Evolutionary conservation across 305 asterid species (phyloP).

Genomic region (Solanum hybrid): DNA sequence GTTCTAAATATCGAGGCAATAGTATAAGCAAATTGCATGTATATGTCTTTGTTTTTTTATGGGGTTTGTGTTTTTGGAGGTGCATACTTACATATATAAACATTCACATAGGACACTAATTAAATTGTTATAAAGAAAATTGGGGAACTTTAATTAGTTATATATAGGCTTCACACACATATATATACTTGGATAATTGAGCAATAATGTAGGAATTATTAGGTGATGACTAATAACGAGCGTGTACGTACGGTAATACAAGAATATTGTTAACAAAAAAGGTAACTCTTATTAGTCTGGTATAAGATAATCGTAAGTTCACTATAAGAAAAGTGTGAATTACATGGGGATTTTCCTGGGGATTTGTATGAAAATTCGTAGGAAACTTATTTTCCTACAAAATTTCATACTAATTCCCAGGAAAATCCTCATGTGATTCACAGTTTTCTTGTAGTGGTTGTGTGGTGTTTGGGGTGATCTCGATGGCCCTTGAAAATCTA

Average conservation of each 20-base stretch:
- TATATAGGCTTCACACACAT: not conserved
- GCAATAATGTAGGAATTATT: not conserved
- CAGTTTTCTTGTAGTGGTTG: not conserved
- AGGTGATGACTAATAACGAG: not conserved
- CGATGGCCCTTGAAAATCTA: not conserved
- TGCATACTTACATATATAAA: not conserved
- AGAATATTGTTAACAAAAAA: not conserved
- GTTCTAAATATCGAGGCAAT: not conserved
- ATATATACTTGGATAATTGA: not conserved
- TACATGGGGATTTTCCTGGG: too few species aligned
- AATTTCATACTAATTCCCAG: too few species aligned
- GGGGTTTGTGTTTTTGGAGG: not conserved
- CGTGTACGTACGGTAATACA: too few species aligned
- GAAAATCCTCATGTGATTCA: too few species aligned
- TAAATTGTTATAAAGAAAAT: not conserved
- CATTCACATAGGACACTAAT: not conserved
- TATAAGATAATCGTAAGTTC: not conserved
- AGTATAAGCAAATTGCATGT: not conserved
- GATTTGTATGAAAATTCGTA: too few species aligned
- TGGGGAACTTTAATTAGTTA: not conserved
- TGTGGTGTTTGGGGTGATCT: not conserved
- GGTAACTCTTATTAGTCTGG: rapidly evolving
- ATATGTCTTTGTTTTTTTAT: not conserved
- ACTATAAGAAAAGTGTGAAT: too few species aligned
- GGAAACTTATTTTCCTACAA: too few species aligned